phyloP scores from a whole-genome alignment of 306 rosid species.

The Morella rubra region DNA sequence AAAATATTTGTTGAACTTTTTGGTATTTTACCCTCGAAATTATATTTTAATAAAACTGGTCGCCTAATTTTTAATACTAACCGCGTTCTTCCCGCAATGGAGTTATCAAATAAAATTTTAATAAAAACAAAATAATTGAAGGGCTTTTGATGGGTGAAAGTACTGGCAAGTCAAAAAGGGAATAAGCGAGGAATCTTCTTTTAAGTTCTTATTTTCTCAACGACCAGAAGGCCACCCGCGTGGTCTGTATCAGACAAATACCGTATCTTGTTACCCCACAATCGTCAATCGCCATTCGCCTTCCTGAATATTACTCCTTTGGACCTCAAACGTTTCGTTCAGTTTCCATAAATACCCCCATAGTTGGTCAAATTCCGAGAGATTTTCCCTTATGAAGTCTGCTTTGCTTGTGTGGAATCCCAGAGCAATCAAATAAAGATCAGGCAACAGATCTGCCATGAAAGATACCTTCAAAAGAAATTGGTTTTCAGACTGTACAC shows the following conservation, averaged over 20 bases:
- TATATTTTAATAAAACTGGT: too few relatives aligned
- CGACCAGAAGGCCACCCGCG: slow-evolving; percentile 31
- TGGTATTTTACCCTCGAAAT: too few relatives aligned
- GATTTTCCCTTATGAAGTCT: background rate
- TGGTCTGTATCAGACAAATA: slow-evolving; percentile 11
- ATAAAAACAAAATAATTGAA: too few relatives aligned
- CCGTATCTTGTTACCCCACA: slow-evolving; percentile 34
- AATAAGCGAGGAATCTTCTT: slow-evolving; percentile 13
- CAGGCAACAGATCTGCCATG: slow-evolving; percentile 37
- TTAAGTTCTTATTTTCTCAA: background rate
- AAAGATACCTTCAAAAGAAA: slow-evolving; percentile 14
- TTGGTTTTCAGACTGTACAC: slow-evolving; percentile 23
- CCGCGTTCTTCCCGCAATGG: too few relatives aligned
- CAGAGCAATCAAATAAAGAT: background rate
- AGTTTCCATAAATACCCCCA: slow-evolving; percentile 26
- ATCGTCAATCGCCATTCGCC: background rate
- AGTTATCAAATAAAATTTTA: too few relatives aligned
- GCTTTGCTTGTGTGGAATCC: slow-evolving; percentile 12
- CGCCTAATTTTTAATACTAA: too few relatives aligned
- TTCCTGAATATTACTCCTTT: background rate
- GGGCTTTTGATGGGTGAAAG: slow-evolving; percentile 5
- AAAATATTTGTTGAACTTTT: too few relatives aligned
- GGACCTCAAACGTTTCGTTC: background rate
- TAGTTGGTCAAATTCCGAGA: slow-evolving; percentile 21
- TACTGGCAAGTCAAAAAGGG: slow-evolving; percentile 16